Evolutionary conservation across 2,329 filamentous ascomycete genomes (phyloP).

Genomic region (Aspergillus sp.): DNA sequence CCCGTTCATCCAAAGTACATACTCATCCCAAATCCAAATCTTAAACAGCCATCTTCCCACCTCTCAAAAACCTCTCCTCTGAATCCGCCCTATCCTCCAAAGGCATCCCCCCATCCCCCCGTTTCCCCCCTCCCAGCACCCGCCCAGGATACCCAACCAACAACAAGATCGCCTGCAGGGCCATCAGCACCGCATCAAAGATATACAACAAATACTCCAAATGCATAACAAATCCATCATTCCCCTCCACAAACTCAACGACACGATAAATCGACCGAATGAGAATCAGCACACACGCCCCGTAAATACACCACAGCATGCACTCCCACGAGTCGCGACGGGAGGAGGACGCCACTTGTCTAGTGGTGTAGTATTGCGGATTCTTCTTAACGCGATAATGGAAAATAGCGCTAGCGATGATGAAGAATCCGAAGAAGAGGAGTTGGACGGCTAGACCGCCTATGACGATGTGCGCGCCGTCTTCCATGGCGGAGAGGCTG

Average conservation of each 20-base stretch:
- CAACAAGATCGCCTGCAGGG: background rate
- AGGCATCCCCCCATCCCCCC: background rate
- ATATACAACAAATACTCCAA: slow-evolving; percentile 36
- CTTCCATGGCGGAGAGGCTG: slow-evolving; percentile 16
- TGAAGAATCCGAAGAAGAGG: slow-evolving; percentile 59
- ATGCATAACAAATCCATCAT: slow-evolving; percentile 32
- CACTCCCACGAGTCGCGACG: slow-evolving; percentile 14
- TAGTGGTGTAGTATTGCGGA: no score
- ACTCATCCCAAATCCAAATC: no score
- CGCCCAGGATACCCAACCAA: background rate
- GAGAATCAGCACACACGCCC: slow-evolving; percentile 31
- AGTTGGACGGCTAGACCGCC: slow-evolving; percentile 61
- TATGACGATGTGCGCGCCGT: slow-evolving; percentile 50
- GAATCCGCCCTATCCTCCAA: background rate
- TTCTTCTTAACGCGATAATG: slow-evolving; percentile 45
- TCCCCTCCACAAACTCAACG: slow-evolving; percentile 34
- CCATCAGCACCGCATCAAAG: slow-evolving; percentile 38
- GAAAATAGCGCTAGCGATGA: slow-evolving; percentile 53
- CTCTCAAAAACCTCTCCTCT: no score
- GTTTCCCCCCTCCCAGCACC: background rate
- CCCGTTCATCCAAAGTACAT: background rate
- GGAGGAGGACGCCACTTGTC: no score
- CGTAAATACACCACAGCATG: slow-evolving; percentile 26
- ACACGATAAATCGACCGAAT: slow-evolving; percentile 37
- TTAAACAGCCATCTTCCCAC: no score